Base-by-base conservation (phyloP, 495 filamentous ascomycete genomes). In the Aspergillus incahuasiensis region DNA sequence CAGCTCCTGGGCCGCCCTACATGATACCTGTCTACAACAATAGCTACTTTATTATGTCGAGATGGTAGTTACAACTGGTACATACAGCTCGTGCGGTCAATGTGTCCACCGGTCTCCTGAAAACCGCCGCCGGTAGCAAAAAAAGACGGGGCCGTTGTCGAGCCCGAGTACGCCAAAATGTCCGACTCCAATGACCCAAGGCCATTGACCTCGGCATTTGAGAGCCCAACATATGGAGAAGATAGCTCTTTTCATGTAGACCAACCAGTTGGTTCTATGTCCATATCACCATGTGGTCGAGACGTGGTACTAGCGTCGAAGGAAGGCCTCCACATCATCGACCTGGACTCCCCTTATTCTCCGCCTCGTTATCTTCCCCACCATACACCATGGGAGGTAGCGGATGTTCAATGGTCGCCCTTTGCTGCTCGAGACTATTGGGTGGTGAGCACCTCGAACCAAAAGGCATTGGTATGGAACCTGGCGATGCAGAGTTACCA, bases 371-470 rank as follows among this genome's bases (percentile, higher is more conserved):
- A 92, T 63, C 83, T 97, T 22, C 85, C 86, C 57, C 89, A 96
- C 67, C 86, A 89, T 35, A 86, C 90, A 7, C 86, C 88, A n/a
- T 96, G 92, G 90, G 85, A 95, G 48, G 92, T 97, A 5, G 90
- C 92, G n/a, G 92, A 97, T 69, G 92, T 97, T 39, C 92, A 97
- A 70, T 97, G 92, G 92, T 95, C 90, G 5, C 92, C 92, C 13
- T 96, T 96, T 60, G 87, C 91, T 9, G 84, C 83, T 7, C 82
- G 92, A 43, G 87, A 95, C 62, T 90, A 88, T 60, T 96, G 92
- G 92, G 88, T 97, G 20, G 90, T 87, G 21, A 95, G 90, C 42
- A 95, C 92, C 3, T 90, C 89, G 24, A 96, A 96, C 63, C 91
- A 96, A 66, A 95, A 95, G 65, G 94, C 92, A 20, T 77, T 97